Base-by-base conservation (phyloP, 768 basidiomycete genomes). In the Pleurotus platypus region DNA sequence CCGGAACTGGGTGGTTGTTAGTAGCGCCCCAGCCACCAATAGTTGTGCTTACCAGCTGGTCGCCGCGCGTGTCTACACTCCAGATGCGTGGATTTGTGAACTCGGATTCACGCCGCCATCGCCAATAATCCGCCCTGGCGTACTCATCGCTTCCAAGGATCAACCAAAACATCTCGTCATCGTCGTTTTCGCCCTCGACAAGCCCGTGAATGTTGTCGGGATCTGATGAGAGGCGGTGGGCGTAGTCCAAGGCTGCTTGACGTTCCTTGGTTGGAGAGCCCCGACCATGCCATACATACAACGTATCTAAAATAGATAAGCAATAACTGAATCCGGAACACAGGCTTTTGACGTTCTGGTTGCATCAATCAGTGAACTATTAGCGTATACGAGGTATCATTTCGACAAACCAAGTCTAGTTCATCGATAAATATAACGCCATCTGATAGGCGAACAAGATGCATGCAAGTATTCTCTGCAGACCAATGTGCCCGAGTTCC, bases 261-360 rank as follows among this genome's bases (percentile, higher is more conserved):
- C 83, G 80, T 69, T 94, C 92, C 30, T 62, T 60, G 5, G 74
- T 46, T 12, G 74, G 74, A 2, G 91, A 85, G 22, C 92, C 92
- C 53, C 81, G 75, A 3, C 92, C 92, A 66, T 92, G 76, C 92
- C 92, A 94, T 35, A 93, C 82, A 61, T 90, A 92, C 38, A 87
- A 72, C 2, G 83, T 82, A 37, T 83, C 83, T 58, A 93, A 71
- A 46, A 92, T 75, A 2, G 86, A 81, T 37, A 91, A 61, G 62
- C 89, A 92, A 67, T 89, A 92, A 62, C 89, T 90, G 69, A 85
- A 93, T n/a, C 80, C 92, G 8, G 91, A 92, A 66, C 91, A 93
- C 1, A 94, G 72, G 64, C 88, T 90, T 58, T 74, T 79, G 61
- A 87, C 71, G 56, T 68, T 75, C 88, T 87, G 61, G 26, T 22